These are phyloP conservation scores for Candida labiduridarum DNA, from an alignment of 1,139 yeast genomes.

Conservation along the genomic window DNA sequence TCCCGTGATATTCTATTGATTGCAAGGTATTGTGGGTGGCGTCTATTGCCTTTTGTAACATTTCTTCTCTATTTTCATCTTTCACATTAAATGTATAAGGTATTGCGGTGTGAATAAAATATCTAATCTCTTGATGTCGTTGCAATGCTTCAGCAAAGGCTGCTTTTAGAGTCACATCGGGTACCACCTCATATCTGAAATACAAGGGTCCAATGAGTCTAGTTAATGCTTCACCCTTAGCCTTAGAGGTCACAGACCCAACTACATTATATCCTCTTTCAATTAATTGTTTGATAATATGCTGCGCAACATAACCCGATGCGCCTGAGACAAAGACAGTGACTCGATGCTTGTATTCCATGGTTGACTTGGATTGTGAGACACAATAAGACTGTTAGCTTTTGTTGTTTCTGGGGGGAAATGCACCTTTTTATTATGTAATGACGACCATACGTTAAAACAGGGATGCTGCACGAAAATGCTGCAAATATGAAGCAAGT, in stretches of 20 bases:
- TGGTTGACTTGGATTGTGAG: neutral
- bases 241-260: slow-evolving; percentile 27
- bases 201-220: slow-evolving; percentile 37
- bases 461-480: neutral
- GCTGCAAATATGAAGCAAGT: no score
- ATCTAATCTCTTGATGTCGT: slow-evolving; percentile 48
- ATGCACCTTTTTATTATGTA: neutral
- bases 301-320: slow-evolving; percentile 55
- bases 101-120: slow-evolving; percentile 51
- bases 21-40: slow-evolving; percentile 33
- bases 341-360: slow-evolving; percentile 5
- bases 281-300: slow-evolving; percentile 27
- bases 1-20: slow-evolving; percentile 25
- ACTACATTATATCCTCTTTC: slow-evolving; percentile 25
- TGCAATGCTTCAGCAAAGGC: slow-evolving; percentile 57
- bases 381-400: neutral
- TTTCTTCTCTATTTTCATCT: slow-evolving; percentile 27
- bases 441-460: neutral
- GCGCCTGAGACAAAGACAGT: slow-evolving; percentile 55
- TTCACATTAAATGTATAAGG: slow-evolving; percentile 23
- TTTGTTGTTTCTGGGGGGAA: neutral
- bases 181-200: slow-evolving; percentile 45
- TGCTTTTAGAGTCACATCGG: slow-evolving; percentile 45
- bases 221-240: slow-evolving; percentile 25
- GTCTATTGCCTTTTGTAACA: slow-evolving; percentile 33